phyloP scores from a whole-genome alignment of 495 filamentous ascomycete genomes.

The Trichocladium antarcticum region DNA sequence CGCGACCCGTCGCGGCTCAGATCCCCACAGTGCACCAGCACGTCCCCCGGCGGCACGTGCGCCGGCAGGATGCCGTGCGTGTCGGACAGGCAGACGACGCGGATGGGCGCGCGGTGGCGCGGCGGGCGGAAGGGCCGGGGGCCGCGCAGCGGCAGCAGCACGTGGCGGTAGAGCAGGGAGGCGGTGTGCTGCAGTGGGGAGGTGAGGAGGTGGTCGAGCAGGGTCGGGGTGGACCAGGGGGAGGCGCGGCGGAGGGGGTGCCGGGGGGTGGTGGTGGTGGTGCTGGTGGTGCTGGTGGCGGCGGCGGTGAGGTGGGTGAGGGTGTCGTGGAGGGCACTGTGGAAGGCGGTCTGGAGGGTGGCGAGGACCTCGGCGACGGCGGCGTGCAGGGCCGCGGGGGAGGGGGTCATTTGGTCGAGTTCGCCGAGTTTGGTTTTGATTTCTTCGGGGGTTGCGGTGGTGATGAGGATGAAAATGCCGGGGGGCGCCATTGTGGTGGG shows the following conservation, averaged over 20 bases:
- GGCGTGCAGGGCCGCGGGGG: too few relatives aligned
- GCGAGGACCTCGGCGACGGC: too few relatives aligned
- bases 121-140: constrained; percentile 43
- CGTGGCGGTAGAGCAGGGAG: constrained; percentile 44
- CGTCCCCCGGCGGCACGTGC: constrained; percentile 60
- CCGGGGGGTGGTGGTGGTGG: constrained; percentile 14
- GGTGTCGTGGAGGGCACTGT: too few relatives aligned
- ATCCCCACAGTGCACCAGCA: constrained; percentile 86
- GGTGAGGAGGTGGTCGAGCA: constrained; percentile 36
- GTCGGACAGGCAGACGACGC: constrained; percentile 82
- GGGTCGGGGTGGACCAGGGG: constrained; percentile 41
- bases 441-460: too few relatives aligned
- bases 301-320: too few relatives aligned
- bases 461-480: too few relatives aligned
- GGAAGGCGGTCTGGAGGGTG: too few relatives aligned
- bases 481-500: too few relatives aligned
- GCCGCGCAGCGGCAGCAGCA: constrained; percentile 51
- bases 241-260: constrained; percentile 28
- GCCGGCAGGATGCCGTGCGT: constrained; percentile 56
- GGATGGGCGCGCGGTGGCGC: constrained; percentile 43
- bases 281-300: too few relatives aligned
- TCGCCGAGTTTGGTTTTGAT: too few relatives aligned
- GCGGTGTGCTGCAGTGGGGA: constrained; percentile 42
- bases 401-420: too few relatives aligned
- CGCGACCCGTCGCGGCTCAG: constrained; percentile 61